Base-by-base conservation (phyloP, 768 basidiomycete species). In the Amanita inopinata region DNA sequence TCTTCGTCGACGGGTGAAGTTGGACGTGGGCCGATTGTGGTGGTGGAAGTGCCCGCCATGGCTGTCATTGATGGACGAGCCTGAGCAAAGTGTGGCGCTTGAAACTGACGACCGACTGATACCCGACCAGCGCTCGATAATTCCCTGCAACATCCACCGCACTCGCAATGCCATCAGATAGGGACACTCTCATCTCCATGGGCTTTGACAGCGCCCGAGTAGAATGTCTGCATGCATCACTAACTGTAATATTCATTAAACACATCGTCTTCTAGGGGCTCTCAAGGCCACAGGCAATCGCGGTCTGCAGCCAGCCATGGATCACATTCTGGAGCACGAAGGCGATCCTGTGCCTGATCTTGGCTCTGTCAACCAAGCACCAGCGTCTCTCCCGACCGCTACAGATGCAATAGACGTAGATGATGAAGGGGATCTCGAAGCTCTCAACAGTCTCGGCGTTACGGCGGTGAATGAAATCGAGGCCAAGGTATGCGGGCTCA, bases 271-370 rank as follows among this genome's bases (percentile, higher is more conserved):
- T 14, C 25, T 53, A 94, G 91, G 91, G 92, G 92, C 92, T 3
- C 61, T 94, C 46, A 82, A 81, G 51, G 86, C 87, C 4, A 96
- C 91, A 6, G 73, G 69, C 25, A 78, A 79, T 51, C 74, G 84
- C 20, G 94, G 92, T 2, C 67, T 98, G 0, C 93, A 96, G 57
- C 84, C 83, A 5, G 86, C 85, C 15, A 86, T 92, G 84, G 92
- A 96, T 53, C 82, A 86, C 60, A 66, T 96, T 27, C 63, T 96
- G 27, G 84, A 81, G 60, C 74, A 97, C 54, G 81, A 86, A 39
- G 75, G 76, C 4, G 67, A 89, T 46, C 68, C 81, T 1, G 66
- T 94, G 7, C 89, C 92, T 7, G 76, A 84, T 56, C 60, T 76
- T 3, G 61, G 62, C 18, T 58, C 61, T 10, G 69, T 71, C 2